Evolutionary conservation across 129 eudicot genomes (phyloP), one percentile per base, ranked within the genome.

Genomic region (Chrysanthemum makinoi): DNA sequence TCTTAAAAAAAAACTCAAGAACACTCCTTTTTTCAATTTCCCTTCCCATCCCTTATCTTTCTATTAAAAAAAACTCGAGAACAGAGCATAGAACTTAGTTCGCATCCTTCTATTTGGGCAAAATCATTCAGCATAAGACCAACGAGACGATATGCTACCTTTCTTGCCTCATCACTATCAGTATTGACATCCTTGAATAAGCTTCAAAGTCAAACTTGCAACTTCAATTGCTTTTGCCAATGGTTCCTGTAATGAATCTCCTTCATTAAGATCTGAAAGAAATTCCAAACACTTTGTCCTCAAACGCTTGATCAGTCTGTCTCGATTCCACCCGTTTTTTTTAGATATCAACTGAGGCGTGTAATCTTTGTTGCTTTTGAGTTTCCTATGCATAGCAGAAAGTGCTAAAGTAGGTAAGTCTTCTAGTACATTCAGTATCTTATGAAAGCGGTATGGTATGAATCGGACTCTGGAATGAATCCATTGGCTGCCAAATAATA

Each of bases 131-230:
- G 74, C 74, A 86, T 30, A 68, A 60, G 56, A 47, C 96, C 98
- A 72, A 88, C 73, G 33, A 84, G 72, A 69, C 74, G 66, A 80
- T 86, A 86, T 1, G 86, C 91, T 65, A 78, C 80, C 80, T 44
- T 87, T 82, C 96, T 88, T 44, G 89, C 83, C 33, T 75, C 72
- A 30, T 89, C 98, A 84, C 94, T 76, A 68, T 86, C 96, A 80
- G 75, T 83, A 62, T 0, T 55, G 76, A 68, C 73, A 64, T n/a
- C 85, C 83, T 53, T 70, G 66, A 76, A 54, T 66, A 57, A 84
- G 69, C 81, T 79, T 86, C 30, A 76, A 61, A 26, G 70, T 69
- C 79, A 88, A 83, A 73, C 81, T 69, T 61, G 87, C 91, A 72
- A 86, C 89, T 59, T 79, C 80, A 81, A 92, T 70, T 24, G 95